Conservation (phyloP, 805 yeast genomes). For the Nematodospora valgi region DNA sequence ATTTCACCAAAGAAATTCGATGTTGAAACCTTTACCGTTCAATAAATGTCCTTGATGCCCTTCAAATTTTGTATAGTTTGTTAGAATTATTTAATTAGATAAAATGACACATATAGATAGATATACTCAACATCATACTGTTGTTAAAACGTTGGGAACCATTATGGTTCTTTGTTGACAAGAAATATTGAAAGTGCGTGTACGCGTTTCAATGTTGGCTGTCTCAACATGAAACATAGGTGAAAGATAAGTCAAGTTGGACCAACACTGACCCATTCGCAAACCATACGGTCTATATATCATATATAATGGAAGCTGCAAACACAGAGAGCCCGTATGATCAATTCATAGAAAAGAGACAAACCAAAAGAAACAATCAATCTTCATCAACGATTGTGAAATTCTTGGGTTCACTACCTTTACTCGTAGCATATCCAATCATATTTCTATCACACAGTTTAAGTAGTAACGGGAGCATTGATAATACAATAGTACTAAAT, state of each 20-base stretch:
- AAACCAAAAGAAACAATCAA: neutral
- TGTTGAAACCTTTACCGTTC: slow-evolving; percentile 21
- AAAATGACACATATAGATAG: neutral
- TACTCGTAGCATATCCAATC: slow-evolving; percentile 30
- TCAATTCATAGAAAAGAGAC: too few species aligned
- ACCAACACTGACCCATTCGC: too few species aligned
- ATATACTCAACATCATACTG: neutral
- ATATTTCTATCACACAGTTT: slow-evolving; percentile 23
- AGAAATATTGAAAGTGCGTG: too few species aligned
- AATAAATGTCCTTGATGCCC: slow-evolving; percentile 11
- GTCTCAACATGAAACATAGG: too few species aligned
- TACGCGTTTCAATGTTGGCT: too few species aligned
- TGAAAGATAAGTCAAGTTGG: too few species aligned
- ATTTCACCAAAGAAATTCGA: slow-evolving; percentile 23
- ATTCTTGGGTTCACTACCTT: slow-evolving; percentile 28
- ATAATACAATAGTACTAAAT: slow-evolving; percentile 8
- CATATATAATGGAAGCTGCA: too few species aligned
- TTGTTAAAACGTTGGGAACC: neutral
- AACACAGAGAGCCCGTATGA: too few species aligned
- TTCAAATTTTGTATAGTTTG: neutral
- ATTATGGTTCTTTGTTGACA: neutral
- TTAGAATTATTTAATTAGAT: neutral
- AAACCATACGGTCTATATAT: too few species aligned
- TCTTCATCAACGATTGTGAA: slow-evolving; percentile 2
- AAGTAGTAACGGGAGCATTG: slow-evolving; percentile 13